phyloP scores from a whole-genome alignment of 2,329 filamentous ascomycete genomes.

The Gremmenia infestans region DNA sequence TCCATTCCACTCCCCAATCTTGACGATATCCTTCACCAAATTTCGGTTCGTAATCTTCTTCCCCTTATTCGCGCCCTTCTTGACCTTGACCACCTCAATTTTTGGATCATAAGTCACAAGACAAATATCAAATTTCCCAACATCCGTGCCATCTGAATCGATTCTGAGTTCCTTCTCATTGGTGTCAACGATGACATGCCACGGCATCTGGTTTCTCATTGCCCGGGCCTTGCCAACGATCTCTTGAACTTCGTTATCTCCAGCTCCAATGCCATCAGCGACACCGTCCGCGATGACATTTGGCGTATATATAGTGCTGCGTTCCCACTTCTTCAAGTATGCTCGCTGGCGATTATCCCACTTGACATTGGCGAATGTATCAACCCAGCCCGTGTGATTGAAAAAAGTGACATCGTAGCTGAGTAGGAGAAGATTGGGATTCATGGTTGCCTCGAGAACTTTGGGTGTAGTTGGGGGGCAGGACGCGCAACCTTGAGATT shows the following conservation, averaged over 20 bases:
- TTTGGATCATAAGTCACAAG: slow-evolving; percentile 28
- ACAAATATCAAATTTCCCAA: slow-evolving; percentile 17
- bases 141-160: slow-evolving; percentile 8
- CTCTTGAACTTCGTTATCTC: not conserved
- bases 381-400: slow-evolving; percentile 33
- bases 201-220: slow-evolving; percentile 4
- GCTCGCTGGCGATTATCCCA: slow-evolving; percentile 33
- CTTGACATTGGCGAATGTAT: slow-evolving; percentile 26
- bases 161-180: slow-evolving; percentile 10
- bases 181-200: slow-evolving; percentile 12
- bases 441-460: slow-evolving; percentile 28
- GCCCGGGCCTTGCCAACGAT: slow-evolving; percentile 5
- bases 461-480: slow-evolving; percentile 32
- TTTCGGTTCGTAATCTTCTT: slow-evolving; percentile 34
- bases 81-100: slow-evolving; percentile 29
- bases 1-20: slow-evolving; percentile 34
- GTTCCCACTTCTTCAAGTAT: slow-evolving; percentile 32
- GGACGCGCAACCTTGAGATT: slow-evolving; percentile 33
- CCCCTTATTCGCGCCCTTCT: slow-evolving; percentile 33
- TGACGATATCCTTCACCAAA: slow-evolving; percentile 29
- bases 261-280: slow-evolving; percentile 20
- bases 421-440: slow-evolving; percentile 31
- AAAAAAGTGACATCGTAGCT: slow-evolving; percentile 35
- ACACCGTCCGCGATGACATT: slow-evolving; percentile 26
- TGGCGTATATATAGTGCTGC: slow-evolving; percentile 31